Evolutionary conservation across 2,329 filamentous ascomycete genomes (phyloP).

Genomic region (Ophiostoma novo-ulmi): DNA sequence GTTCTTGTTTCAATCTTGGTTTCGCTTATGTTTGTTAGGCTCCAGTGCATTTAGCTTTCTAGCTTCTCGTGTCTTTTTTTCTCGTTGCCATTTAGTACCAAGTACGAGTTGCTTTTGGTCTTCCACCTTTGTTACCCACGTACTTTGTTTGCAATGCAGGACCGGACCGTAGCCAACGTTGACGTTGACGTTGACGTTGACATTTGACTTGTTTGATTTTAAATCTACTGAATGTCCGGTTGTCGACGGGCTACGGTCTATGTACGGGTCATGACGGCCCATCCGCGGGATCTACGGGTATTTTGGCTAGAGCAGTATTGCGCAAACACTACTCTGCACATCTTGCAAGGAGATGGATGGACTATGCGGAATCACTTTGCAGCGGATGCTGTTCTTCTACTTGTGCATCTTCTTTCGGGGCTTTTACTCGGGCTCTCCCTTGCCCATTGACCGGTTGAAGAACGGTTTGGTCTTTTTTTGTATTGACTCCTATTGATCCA

Average conservation of each 20-base stretch:
- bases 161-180: neutral
- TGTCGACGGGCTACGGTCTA: neutral
- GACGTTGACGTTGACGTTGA: neutral
- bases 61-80: neutral
- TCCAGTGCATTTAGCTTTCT: neutral
- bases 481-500: neutral
- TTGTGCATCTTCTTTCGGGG: neutral
- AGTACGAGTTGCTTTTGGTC: too few relatives aligned
- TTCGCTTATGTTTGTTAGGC: neutral
- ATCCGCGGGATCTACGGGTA: conserved; percentile 5
- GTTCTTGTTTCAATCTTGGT: neutral
- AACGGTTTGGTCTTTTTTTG: conserved; percentile 1
- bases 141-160: neutral
- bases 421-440: too few relatives aligned
- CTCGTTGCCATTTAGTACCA: neutral
- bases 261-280: neutral
- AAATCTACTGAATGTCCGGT: neutral
- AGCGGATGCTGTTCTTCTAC: neutral
- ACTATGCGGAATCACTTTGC: neutral
- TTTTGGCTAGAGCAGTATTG: neutral
- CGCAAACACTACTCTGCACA: neutral
- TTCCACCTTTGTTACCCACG: neutral
- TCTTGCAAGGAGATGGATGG: neutral
- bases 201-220: neutral
- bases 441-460: neutral